Percentiles rank a stretch among this genome's conserved stretches.
These are phyloP conservation scores for Pseudopithomyces chartarum DNA, from an alignment of 2,329 filamentous ascomycete genomes.

Conservation along the genomic window DNA sequence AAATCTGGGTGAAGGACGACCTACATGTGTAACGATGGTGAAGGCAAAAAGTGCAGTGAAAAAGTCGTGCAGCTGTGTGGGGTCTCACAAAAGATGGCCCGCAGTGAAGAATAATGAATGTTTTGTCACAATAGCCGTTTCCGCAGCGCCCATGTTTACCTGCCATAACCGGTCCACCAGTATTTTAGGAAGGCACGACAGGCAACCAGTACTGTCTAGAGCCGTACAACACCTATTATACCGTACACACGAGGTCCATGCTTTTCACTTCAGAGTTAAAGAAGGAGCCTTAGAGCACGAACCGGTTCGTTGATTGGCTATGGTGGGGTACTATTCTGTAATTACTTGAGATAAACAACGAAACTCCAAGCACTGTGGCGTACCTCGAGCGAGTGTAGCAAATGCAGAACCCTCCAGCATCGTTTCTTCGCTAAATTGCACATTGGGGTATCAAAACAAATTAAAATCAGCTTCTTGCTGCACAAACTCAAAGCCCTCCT, in stretches of 20 bases:
- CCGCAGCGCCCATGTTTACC: neutral
- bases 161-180: neutral
- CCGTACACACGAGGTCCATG: too few relatives aligned
- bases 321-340: too few relatives aligned
- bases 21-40: slow-evolving; percentile 1
- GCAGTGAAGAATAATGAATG: neutral
- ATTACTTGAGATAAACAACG: too few relatives aligned
- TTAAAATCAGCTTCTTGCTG: neutral
- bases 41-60: neutral
- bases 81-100: neutral
- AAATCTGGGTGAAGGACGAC: neutral
- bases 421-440: too few relatives aligned
- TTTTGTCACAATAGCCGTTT: neutral
- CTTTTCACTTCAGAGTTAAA: too few relatives aligned
- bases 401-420: neutral
- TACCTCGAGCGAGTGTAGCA: too few relatives aligned
- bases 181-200: neutral
- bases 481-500: neutral
- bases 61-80: neutral
- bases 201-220: too few relatives aligned
- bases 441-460: neutral
- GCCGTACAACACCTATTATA: too few relatives aligned
- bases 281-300: too few relatives aligned
- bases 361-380: too few relatives aligned
- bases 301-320: too few relatives aligned